Evolutionary conservation across 129 eudicot species (phyloP).

Genomic region (Tanacetum coccineum): DNA sequence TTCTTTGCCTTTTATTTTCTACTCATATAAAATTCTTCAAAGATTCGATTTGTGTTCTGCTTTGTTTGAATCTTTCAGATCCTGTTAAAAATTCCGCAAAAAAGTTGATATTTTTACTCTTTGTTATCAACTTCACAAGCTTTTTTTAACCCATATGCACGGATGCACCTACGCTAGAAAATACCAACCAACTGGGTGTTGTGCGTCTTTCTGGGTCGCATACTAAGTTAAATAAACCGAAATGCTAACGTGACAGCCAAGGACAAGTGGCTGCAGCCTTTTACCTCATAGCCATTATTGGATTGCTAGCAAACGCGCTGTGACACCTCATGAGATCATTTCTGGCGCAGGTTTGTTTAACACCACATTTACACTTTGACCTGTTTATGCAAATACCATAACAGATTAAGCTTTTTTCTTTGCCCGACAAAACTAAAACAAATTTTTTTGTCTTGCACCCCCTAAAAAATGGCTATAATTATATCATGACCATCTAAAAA

Average conservation of each 20-base stretch:
- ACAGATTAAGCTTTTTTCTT: too few relatives aligned
- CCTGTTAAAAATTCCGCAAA: too few relatives aligned
- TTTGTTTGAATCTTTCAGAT: background rate
- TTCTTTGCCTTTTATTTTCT: conserved; percentile 1
- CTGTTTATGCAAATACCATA: too few relatives aligned
- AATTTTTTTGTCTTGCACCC: too few relatives aligned
- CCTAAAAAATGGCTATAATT: too few relatives aligned
- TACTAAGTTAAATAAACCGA: background rate
- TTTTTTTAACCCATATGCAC: conserved; percentile 1
- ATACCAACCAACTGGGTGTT: conserved; percentile 3
- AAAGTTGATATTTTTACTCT: too few relatives aligned
- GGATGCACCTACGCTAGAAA: conserved; percentile 23
- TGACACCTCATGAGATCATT: conserved; percentile 62
- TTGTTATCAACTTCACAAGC: background rate
- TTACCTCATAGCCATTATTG: conserved; percentile 61
- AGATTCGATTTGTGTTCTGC: background rate
- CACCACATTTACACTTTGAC: background rate
- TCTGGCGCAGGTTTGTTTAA: conserved; percentile 80
- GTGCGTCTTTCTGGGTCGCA: conserved; percentile 23
- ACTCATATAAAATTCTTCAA: background rate
- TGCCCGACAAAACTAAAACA: too few relatives aligned
- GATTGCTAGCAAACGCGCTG: conserved; percentile 90
- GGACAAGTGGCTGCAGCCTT: conserved; percentile 61
- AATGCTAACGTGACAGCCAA: conserved; percentile 35
- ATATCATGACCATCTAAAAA: background rate